Evolutionary conservation across 164 flowering plant genomes (phyloP).

Genomic region (Vitis cinerea): DNA sequence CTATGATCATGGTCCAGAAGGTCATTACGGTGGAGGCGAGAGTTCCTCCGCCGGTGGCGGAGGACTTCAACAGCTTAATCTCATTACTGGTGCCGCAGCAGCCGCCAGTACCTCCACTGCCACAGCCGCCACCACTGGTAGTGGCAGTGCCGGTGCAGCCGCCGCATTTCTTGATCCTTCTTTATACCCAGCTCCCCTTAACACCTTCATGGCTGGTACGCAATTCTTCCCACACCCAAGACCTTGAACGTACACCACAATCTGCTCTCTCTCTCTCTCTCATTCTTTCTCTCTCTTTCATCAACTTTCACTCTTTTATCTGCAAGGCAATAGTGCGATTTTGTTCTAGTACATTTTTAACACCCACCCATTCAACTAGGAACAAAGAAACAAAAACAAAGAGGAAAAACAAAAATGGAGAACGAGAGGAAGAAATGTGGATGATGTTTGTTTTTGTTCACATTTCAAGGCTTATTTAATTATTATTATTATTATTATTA

Average conservation of each 20-base stretch:
- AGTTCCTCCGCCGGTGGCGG: slow-evolving; percentile 50
- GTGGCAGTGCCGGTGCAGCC: slow-evolving; percentile 17
- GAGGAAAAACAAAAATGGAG: background rate
- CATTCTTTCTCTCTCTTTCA: background rate
- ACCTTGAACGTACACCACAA: slow-evolving; percentile 30
- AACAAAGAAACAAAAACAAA: background rate
- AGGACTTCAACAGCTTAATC: slow-evolving; percentile 37
- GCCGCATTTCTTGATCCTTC: slow-evolving; percentile 47
- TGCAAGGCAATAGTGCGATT: slow-evolving; percentile 4
- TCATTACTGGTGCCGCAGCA: slow-evolving; percentile 25
- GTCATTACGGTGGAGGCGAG: slow-evolving; percentile 33
- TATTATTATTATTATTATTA: background rate
- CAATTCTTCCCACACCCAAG: slow-evolving; percentile 66
- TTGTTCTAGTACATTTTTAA: slow-evolving; percentile 6
- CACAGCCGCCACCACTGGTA: background rate
- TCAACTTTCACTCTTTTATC: background rate
- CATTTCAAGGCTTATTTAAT: slow-evolving; percentile 5
- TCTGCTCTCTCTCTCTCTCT: background rate
- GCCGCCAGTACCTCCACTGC: slow-evolving; percentile 1
- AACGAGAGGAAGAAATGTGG: background rate
- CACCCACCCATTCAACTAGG: slow-evolving; percentile 13
- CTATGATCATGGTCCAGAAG: slow-evolving; percentile 80
- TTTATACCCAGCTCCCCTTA: slow-evolving; percentile 57
- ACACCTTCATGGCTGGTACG: slow-evolving; percentile 57
- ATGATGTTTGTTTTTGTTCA: slow-evolving; percentile 12